Percentiles rank a stretch among this genome's conserved stretches.
These are phyloP conservation scores for Pythium aquatile DNA, from an alignment of 352 stramenopile genomes.

Conservation along the genomic window DNA sequence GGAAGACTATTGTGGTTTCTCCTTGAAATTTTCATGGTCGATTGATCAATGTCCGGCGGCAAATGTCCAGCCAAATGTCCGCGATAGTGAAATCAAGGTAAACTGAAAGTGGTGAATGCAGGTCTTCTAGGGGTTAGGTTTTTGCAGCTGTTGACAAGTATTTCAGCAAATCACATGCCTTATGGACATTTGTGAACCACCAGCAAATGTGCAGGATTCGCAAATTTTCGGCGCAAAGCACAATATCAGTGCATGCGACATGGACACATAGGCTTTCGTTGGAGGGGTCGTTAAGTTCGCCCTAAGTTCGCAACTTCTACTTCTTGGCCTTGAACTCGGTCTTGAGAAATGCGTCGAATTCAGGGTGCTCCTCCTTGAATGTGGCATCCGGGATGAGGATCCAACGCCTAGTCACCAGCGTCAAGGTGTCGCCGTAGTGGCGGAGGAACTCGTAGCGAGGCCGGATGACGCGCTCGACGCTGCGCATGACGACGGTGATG, in stretches of 20 bases:
- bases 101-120: too few relatives aligned
- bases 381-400: slow-evolving; percentile 30
- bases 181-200: too few relatives aligned
- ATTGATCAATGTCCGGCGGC: too few relatives aligned
- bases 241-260: background rate
- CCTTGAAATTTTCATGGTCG: too few relatives aligned
- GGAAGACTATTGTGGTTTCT: too few relatives aligned
- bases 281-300: background rate
- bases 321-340: background rate
- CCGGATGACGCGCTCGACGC: slow-evolving; percentile 34
- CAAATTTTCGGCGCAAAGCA: too few relatives aligned
- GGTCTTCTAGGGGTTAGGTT: too few relatives aligned
- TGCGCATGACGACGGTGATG: slow-evolving; percentile 42
- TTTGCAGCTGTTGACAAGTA: too few relatives aligned
- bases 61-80: too few relatives aligned
- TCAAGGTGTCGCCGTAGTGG: slow-evolving; percentile 16
- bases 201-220: too few relatives aligned
- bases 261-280: background rate
- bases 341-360: slow-evolving; percentile 23
- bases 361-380: slow-evolving; percentile 36
- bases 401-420: slow-evolving; percentile 26
- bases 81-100: too few relatives aligned
- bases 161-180: too few relatives aligned
- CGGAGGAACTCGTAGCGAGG: slow-evolving; percentile 51
- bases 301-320: background rate